These are phyloP conservation scores for Glebionis coronaria DNA, from an alignment of 129 eudicot genomes.

Conservation along the genomic window DNA sequence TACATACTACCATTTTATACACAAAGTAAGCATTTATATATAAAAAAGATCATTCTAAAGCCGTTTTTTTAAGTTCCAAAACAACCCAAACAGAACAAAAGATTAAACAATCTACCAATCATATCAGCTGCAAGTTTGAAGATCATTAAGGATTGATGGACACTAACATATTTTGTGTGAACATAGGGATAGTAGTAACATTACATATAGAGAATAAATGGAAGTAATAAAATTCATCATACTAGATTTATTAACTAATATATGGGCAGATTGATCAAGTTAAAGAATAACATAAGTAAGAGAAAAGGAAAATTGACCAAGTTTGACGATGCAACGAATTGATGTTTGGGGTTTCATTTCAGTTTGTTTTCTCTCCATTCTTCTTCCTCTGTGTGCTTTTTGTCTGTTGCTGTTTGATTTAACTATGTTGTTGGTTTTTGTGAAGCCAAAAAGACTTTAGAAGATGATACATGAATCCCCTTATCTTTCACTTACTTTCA, in stretches of 20 bases:
- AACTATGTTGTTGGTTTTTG: neutral
- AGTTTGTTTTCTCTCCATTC: slow-evolving; percentile 30
- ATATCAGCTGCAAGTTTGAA: too few relatives aligned
- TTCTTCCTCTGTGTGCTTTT: neutral
- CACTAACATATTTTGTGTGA: too few relatives aligned
- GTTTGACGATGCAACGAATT: slow-evolving; percentile 82
- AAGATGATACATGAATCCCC: too few relatives aligned
- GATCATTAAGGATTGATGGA: too few relatives aligned
- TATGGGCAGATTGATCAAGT: neutral
- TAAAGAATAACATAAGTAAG: neutral
- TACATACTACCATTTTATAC: too few relatives aligned
- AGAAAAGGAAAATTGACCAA: slow-evolving; percentile 40
- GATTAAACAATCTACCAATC: too few relatives aligned
- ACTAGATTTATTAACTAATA: neutral
- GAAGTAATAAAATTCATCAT: neutral
- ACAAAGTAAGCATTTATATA: too few relatives aligned
- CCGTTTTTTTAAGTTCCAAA: neutral
- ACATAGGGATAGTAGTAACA: too few relatives aligned
- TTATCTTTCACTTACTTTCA: too few relatives aligned
- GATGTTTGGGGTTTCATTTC: slow-evolving; percentile 28
- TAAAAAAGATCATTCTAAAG: too few relatives aligned
- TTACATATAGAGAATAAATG: neutral
- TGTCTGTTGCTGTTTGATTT: neutral
- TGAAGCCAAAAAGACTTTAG: too few relatives aligned
- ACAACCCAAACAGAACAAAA: neutral